Evolutionary conservation across 2,329 filamentous ascomycete species (phyloP), one percentile per base, ranked within the genome.

Genomic region (Penicillium sp.): DNA sequence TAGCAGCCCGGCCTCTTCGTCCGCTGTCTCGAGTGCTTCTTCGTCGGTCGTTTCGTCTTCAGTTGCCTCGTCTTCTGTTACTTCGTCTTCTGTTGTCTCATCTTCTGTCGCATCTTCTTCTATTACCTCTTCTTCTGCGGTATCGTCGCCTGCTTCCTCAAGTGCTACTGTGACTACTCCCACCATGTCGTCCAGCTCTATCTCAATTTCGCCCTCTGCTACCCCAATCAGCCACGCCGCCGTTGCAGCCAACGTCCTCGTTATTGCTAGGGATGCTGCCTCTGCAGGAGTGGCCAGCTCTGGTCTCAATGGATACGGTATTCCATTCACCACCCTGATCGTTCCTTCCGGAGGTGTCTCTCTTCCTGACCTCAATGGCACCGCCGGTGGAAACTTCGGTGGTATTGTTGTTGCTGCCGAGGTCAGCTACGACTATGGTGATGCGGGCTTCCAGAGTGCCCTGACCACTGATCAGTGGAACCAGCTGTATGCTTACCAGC

Each of bases 291-390:
- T 78, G 27, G 79, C 79, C 11, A 78, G 76, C 34, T 78, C 78
- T 11, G 83, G 83, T 23, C 76, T 86, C 8, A 79, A 82, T 62
- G 82, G 76, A 53, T 86, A 86, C 61, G 83, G 82, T 30, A 85
- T 86, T 57, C 81, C 83, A 1, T 85, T 78, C 61, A 73, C 84
- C 60, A 74, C 78, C 6, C 63, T 84, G 10, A 59, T 79, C 18
- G 81, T 86, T n/a, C 82, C 82, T 7, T 74, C 81, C 61, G 62
- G 65, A 7, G 83, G 83, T 13, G 70, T 75, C 5, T 60, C 70
- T 16, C 76, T 86, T 27, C 84, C 84, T 1, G 57, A 69, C 0
- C 75, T 86, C 30, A 84, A 81, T 62, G 72, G 74, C 11, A 76
- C 76, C 2, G 60, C 71, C 0, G 67, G 74, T 47, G 83, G 83